Evolutionary conservation across 257 asterid genomes (phyloP).

Genomic region (Nicotiana undulata): DNA sequence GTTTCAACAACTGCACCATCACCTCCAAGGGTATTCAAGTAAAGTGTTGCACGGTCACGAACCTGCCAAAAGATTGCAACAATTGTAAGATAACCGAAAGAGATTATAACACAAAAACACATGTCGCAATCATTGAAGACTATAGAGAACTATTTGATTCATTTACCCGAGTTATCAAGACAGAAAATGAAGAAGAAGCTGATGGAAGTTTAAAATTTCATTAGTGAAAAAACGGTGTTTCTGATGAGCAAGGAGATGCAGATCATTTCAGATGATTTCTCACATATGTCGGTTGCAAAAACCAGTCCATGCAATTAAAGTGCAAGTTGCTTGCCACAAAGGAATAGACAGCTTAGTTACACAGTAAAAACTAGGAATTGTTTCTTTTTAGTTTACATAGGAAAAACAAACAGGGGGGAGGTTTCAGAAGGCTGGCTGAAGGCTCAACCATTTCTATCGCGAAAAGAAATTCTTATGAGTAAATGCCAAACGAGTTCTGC

Average conservation of each 20-base stretch:
- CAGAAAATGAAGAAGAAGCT: not conserved
- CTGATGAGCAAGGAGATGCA: not conserved
- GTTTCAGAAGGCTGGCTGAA: not conserved
- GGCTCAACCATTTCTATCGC: not conserved
- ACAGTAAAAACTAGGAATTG: not conserved
- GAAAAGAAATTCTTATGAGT: not conserved
- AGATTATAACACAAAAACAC: not conserved
- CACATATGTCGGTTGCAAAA: slow-evolving; percentile 2
- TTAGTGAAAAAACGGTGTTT: not conserved
- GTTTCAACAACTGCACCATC: slow-evolving; percentile 90
- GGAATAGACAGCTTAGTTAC: not conserved
- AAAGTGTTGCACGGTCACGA: slow-evolving; percentile 98
- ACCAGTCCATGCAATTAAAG: not conserved
- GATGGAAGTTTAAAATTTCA: not conserved
- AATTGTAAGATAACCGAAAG: slow-evolving; percentile 4
- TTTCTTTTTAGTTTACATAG: not conserved
- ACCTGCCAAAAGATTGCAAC: slow-evolving; percentile 44
- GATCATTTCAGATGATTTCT: not conserved
- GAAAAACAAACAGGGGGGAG: not conserved
- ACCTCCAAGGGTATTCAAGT: slow-evolving; percentile 90
- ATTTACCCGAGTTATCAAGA: not conserved
- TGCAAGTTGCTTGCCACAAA: not conserved
- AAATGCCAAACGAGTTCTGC: not conserved
- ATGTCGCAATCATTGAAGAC: not conserved
- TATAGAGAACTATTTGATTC: not conserved